phyloP scores from a whole-genome alignment of 306 rosid genomes.

The Pyrus pyrifolia region DNA sequence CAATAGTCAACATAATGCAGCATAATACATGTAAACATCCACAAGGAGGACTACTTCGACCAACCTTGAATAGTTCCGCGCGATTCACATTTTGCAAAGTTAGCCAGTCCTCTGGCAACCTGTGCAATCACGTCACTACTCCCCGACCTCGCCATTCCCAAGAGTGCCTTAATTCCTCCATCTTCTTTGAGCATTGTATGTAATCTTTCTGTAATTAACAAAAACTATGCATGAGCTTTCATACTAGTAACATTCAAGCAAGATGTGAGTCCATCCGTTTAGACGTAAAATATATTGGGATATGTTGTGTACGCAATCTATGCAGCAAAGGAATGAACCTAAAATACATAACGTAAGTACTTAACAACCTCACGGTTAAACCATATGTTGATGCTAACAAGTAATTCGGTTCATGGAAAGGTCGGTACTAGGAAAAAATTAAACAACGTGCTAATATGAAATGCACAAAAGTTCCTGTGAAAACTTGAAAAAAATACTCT shows the following conservation, averaged over 20 bases:
- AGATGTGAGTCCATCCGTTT: not conserved
- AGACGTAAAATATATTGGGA: not conserved
- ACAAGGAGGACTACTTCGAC: not conserved
- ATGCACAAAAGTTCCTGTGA: not conserved
- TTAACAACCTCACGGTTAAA: not conserved
- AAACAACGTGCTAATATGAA: not conserved
- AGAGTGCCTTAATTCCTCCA: conserved; percentile 58
- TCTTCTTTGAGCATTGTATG: conserved; percentile 48
- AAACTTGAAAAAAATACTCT: not conserved
- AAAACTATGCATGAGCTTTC: conserved; percentile 3
- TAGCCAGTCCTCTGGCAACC: conserved; percentile 63
- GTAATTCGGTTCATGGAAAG: not conserved
- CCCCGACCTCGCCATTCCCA: conserved; percentile 47
- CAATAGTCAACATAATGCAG: not conserved
- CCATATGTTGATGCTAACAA: not conserved
- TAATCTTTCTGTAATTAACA: conserved; percentile 35
- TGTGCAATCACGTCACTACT: conserved; percentile 55
- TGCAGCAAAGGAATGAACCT: not conserved
- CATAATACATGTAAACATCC: not conserved
- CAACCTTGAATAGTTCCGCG: conserved; percentile 54
- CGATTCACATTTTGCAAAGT: conserved; percentile 67
- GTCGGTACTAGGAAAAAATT: not conserved
- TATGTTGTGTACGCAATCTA: not conserved
- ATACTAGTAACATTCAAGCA: not conserved
- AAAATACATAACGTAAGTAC: not conserved